Percentiles rank a stretch among this genome's conserved stretches.
Evolutionary conservation across 352 stramenopile genomes (phyloP).

Genomic region (Hyaloperonospora arabidopsidis): DNA sequence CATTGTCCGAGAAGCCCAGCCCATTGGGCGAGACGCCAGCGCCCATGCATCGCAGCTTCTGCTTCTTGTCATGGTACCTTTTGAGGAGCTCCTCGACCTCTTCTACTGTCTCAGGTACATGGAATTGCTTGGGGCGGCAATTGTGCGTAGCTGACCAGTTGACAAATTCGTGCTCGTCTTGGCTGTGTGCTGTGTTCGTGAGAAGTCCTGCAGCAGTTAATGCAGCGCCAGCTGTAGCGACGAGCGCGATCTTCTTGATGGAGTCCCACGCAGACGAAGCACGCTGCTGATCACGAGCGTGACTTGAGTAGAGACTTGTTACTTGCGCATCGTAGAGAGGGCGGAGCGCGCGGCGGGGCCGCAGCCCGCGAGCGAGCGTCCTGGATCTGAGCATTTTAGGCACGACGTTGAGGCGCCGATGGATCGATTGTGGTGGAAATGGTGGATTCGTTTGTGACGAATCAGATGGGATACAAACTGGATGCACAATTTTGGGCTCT

Average conservation of each 20-base stretch:
- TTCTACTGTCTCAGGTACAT: constrained; percentile 59
- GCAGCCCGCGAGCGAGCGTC: constrained; percentile 9
- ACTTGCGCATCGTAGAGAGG: constrained; percentile 7
- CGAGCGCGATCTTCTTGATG: constrained; percentile 8
- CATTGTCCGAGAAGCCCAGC: constrained; percentile 79
- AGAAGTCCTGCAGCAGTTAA: constrained; percentile 16
- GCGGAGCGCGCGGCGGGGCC: constrained; percentile 3
- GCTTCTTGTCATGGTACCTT: constrained; percentile 51
- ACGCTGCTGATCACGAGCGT: constrained; percentile 4
- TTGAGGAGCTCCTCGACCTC: constrained; percentile 61
- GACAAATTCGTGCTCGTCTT: constrained; percentile 58
- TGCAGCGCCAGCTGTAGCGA: constrained; percentile 17
- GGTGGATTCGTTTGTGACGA: neutral
- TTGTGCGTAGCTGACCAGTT: constrained; percentile 81
- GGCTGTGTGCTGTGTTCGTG: constrained; percentile 11
- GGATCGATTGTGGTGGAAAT: neutral
- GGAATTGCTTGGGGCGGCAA: constrained; percentile 55
- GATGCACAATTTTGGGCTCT: neutral
- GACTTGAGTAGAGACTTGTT: constrained; percentile 3
- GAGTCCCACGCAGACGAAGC: neutral
- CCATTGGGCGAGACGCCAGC: constrained; percentile 96
- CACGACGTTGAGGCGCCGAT: constrained; percentile 9
- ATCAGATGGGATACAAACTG: constrained; percentile 7
- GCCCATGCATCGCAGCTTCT: constrained; percentile 90
- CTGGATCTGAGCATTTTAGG: no score